A percentile compares a stretch with the other conserved stretches of the same genome.
These are phyloP conservation scores for Fusarium musae DNA, from an alignment of 2,329 filamentous ascomycete species.

Conservation along the genomic window DNA sequence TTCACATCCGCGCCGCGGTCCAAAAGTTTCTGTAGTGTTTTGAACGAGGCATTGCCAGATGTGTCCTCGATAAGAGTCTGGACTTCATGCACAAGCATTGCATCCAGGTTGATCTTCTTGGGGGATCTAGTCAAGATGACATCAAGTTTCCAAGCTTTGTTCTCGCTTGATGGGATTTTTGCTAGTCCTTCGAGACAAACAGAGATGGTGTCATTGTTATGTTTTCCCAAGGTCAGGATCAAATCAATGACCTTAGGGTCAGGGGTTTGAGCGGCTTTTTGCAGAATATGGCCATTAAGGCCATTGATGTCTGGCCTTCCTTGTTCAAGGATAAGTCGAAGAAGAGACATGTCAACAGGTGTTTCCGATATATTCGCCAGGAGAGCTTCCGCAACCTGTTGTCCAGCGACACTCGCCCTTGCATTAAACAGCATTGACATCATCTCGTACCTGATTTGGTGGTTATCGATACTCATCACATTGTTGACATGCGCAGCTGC, in stretches of 20 bases:
- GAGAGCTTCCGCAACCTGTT: conserved; percentile 57
- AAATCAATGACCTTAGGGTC: conserved; percentile 62
- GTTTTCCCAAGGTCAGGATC: conserved; percentile 59
- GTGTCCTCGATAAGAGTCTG: conserved; percentile 55
- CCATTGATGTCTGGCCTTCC: conserved; percentile 66
- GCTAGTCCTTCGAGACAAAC: conserved; percentile 57
- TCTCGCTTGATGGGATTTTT: conserved; percentile 55
- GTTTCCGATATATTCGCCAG: conserved; percentile 55
- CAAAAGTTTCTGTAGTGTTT: conserved; percentile 60
- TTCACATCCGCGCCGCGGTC: conserved; percentile 66
- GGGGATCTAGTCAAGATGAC: conserved; percentile 57
- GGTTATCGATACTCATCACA: conserved; percentile 59
- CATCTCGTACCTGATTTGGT: conserved; percentile 58
- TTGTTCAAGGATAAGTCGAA: conserved; percentile 60
- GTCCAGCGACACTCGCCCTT: conserved; percentile 56
- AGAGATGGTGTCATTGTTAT: conserved; percentile 56
- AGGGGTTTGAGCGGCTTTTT: conserved; percentile 53
- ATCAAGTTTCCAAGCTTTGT: conserved; percentile 62
- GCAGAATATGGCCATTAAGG: conserved; percentile 56
- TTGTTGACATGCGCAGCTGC: conserved; percentile 59
- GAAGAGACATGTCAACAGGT: conserved; percentile 61
- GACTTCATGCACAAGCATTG: conserved; percentile 63
- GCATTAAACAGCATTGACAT: conserved; percentile 58
- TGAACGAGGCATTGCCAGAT: conserved; percentile 52
- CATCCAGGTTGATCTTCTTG: conserved; percentile 56